A percentile compares a stretch with the other conserved stretches of the same genome.
Conservation (phyloP, 2,329 filamentous ascomycete genomes). For the Xylariaceae sp. region DNA sequence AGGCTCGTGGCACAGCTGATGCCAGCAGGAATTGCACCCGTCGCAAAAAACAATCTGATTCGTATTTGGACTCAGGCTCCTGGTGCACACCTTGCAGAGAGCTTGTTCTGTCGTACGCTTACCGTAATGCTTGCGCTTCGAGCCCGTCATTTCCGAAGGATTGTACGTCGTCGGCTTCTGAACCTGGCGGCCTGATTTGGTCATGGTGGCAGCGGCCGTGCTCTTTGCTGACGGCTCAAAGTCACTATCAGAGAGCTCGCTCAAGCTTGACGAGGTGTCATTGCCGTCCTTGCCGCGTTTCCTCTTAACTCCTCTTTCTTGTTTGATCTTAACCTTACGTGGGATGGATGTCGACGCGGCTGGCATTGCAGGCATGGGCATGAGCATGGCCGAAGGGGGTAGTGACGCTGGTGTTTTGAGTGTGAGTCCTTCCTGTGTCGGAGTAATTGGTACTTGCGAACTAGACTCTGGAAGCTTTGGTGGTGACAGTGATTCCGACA, state of each 20-base stretch:
- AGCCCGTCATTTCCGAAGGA: conserved; percentile 34
- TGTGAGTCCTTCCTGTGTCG: conserved; percentile 25
- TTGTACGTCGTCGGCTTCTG: conserved; percentile 64
- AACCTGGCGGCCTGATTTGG: conserved; percentile 72
- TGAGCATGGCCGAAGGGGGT: neutral
- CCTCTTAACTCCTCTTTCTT: conserved; percentile 30
- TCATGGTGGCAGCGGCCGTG: conserved; percentile 61
- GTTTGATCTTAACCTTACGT: conserved; percentile 17
- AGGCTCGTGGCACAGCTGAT: conserved; percentile 78
- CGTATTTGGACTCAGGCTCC: conserved; percentile 66
- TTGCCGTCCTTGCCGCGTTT: conserved; percentile 33
- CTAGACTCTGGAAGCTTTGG: neutral
- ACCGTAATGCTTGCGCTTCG: conserved; percentile 45
- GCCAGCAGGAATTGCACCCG: conserved; percentile 75
- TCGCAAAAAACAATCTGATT: conserved; percentile 88
- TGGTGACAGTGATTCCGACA: neutral
- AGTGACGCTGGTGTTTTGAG: conserved; percentile 19
- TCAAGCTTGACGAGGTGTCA: conserved; percentile 25
- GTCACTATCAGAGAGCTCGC: conserved; percentile 30
- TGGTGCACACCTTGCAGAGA: conserved; percentile 69
- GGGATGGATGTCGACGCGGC: conserved; percentile 13
- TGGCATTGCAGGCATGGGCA: neutral
- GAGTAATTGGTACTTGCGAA: conserved; percentile 5
- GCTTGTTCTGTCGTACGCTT: conserved; percentile 60
- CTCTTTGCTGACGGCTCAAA: conserved; percentile 26